These are phyloP conservation scores for Pinus tabuliformis DNA, from an alignment of 75 land plant genomes.

Conservation along the genomic window DNA sequence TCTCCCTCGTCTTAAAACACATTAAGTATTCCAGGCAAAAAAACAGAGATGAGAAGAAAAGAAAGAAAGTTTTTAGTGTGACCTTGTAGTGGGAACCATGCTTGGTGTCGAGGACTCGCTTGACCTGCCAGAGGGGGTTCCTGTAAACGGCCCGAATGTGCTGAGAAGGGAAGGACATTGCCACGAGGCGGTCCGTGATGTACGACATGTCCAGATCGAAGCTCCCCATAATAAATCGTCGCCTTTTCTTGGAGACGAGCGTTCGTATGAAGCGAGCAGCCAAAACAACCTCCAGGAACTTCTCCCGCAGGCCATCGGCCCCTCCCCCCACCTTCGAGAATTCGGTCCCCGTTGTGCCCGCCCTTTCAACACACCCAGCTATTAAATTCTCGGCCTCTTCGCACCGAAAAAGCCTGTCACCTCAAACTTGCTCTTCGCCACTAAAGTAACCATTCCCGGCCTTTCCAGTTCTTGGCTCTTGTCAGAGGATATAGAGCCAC, in stretches of 20 bases:
- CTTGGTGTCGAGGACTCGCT: constrained; percentile 47
- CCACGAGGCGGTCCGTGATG: constrained; percentile 57
- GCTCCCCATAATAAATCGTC: constrained; percentile 56
- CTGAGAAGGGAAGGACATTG: constrained; percentile 78
- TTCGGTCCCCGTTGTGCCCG: constrained; percentile 3
- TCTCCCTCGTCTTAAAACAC: too few relatives aligned
- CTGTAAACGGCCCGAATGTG: constrained; percentile 57
- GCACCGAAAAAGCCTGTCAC: background rate
- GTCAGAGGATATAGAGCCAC: background rate
- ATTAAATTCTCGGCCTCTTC: background rate
- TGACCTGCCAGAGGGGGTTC: constrained; percentile 79
- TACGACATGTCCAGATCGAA: constrained; percentile 78
- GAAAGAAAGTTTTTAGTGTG: background rate
- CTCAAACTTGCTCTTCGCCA: background rate
- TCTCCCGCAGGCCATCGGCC: constrained; percentile 14
- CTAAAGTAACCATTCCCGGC: background rate
- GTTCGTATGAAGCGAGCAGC: constrained; percentile 35
- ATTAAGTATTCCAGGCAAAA: background rate
- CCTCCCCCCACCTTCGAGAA: constrained; percentile 4
- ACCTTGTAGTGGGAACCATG: constrained; percentile 66
- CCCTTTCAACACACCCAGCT: background rate
- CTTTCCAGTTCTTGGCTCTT: background rate
- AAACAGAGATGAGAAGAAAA: background rate
- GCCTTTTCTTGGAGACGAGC: constrained; percentile 62
- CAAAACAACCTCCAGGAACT: constrained; percentile 12